Conservation (phyloP, 1,139 yeast species). For the Blastobotrys arbuscula region DNA sequence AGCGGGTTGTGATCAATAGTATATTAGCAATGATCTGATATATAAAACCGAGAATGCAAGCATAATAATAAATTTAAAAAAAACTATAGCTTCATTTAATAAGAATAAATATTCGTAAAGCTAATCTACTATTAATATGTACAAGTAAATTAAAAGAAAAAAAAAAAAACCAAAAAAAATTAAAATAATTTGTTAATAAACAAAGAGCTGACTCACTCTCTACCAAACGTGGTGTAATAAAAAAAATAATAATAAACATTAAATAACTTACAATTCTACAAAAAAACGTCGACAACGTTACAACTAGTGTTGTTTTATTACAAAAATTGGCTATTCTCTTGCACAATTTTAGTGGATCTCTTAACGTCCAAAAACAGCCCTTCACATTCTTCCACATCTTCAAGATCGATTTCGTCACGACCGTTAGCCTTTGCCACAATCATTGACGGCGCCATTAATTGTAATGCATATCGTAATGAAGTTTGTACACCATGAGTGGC, state of each 20-base stretch:
- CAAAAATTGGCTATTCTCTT: constrained; percentile 33
- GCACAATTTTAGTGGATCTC: constrained; percentile 75
- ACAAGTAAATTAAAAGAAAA: neutral
- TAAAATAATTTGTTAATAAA: too few relatives aligned
- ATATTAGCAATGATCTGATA: too few relatives aligned
- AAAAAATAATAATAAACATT: neutral
- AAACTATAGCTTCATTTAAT: too few relatives aligned
- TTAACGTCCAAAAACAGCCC: constrained; percentile 80
- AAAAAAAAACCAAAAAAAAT: too few relatives aligned
- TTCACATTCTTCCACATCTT: constrained; percentile 85
- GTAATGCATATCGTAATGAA: constrained; percentile 86
- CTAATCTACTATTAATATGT: neutral
- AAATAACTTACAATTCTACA: neutral
- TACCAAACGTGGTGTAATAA: too few relatives aligned
- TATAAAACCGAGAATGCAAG: too few relatives aligned
- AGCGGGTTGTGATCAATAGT: too few relatives aligned
- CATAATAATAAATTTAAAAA: too few relatives aligned
- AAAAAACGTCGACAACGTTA: neutral
- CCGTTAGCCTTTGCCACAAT: constrained; percentile 71
- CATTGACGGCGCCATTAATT: constrained; percentile 85
- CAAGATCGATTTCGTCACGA: constrained; percentile 59
- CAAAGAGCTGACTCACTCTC: too few relatives aligned
- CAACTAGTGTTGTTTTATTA: constrained; percentile 14
- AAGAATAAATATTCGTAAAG: too few relatives aligned
- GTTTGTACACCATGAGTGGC: constrained; percentile 68